Evolutionary conservation across 192 early-diverging fungal species (phyloP), one percentile per base, ranked within the genome.

Genomic region (Entomortierella chlamydospora): DNA sequence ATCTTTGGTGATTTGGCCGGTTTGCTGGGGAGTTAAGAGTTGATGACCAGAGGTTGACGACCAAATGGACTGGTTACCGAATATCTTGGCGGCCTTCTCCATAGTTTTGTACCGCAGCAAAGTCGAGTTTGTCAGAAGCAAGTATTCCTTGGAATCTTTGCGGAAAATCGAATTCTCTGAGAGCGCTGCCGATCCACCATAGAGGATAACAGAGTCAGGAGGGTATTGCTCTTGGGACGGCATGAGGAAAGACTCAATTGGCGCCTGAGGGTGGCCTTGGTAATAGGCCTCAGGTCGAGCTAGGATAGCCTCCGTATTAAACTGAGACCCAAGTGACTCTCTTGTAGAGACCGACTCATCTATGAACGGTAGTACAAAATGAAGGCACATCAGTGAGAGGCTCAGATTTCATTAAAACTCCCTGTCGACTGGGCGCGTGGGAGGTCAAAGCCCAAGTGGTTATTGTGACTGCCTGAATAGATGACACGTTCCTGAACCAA

Each of bases 21-120:
- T 79, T 33, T 79, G 76, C 47, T 69, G 67, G 0, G 76, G 76
- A 1, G 76, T 79, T 17, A 79, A 43, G 23, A 79, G 53, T 28
- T 79, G 76, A 61, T 79, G 67, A 12, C 76, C 76, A 23, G 76
- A 59, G 15, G 68, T 25, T 2, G 76, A 79, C 15, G 76, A 64
- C 76, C 76, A 79, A 0, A 79, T 52, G 20, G 76, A 79, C 29
- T 79, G 76, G 22, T 79, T 79, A 17, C 76, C 76, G 61, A 79
- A 79, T 50, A 79, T 47, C 43, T 79, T 79, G 68, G 68, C 31
- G 17, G 76, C 76, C 43, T 79, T 79, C 34, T 79, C 76, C 76
- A 79, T 79, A n/a, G 62, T 56, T 61, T 79, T 79, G 58, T 70
- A 79, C 31, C 64, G 70, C 45, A 79, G 76, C 2, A 79, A 57